These are phyloP conservation scores for Sesbania bispinosa DNA, from an alignment of 306 rosid genomes.

Conservation along the genomic window DNA sequence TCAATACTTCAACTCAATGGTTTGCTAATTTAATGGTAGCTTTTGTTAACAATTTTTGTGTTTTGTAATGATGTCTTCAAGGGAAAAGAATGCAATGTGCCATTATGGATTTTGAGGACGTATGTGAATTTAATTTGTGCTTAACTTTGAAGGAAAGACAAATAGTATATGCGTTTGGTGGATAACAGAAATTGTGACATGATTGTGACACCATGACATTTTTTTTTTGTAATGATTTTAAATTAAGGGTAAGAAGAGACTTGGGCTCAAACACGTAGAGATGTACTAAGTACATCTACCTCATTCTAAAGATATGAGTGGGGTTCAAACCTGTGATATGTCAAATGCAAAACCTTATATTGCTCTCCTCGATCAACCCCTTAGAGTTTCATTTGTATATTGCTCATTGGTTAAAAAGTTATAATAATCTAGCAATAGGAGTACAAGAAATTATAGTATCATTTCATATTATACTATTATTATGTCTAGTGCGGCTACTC, in stretches of 20 bases:
- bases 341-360: too few species aligned
- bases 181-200: background rate
- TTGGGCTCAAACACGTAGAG: too few species aligned
- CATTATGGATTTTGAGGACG: conserved; percentile 36
- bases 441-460: background rate
- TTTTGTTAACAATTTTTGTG: conserved; percentile 35
- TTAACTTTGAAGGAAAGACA: conserved; percentile 79
- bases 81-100: conserved; percentile 5
- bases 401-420: background rate
- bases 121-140: conserved; percentile 30
- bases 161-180: conserved; percentile 46
- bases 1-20: background rate
- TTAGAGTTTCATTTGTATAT: too few species aligned
- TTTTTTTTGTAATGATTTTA: too few species aligned
- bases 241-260: too few species aligned
- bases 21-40: too few species aligned
- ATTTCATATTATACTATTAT: background rate
- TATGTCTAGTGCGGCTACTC: conserved; percentile 21
- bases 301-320: too few species aligned
- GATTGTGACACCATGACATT: background rate
- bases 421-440: background rate
- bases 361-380: too few species aligned
- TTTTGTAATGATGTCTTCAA: conserved; percentile 34
- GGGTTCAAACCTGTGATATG: too few species aligned
- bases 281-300: too few species aligned